Percentiles rank a stretch among this genome's conserved stretches.
Evolutionary conservation across 2,329 filamentous ascomycete genomes (phyloP).

Genomic region (Parascedosporium putredinis): DNA sequence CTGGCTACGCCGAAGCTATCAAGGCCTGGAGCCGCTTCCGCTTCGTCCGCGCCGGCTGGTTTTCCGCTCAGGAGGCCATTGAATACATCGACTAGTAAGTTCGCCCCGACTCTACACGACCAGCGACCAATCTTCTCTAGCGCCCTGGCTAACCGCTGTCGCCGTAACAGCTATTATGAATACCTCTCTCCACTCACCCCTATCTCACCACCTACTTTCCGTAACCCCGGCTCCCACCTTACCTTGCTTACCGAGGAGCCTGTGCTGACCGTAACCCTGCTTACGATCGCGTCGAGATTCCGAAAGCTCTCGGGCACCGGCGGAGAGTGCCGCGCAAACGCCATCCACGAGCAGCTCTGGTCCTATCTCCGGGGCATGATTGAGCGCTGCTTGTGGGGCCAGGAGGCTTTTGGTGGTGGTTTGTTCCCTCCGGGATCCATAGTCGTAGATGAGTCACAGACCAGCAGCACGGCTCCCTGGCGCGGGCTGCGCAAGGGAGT

Average conservation of each 20-base stretch:
- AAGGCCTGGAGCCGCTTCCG: slow-evolving; percentile 85
- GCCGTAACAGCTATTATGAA: slow-evolving; percentile 62
- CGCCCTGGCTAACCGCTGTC: slow-evolving; percentile 4
- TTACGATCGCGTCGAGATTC: slow-evolving; percentile 86
- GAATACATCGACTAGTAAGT: slow-evolving; percentile 84
- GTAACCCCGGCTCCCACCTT: slow-evolving; percentile 66
- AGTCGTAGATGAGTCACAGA: slow-evolving; percentile 44
- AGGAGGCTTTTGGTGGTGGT: slow-evolving; percentile 87
- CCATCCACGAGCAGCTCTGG: slow-evolving; percentile 94
- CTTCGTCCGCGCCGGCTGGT: slow-evolving; percentile 95
- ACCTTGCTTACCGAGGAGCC: slow-evolving; percentile 83
- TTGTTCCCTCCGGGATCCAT: slow-evolving; percentile 63
- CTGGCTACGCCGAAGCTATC: slow-evolving; percentile 58
- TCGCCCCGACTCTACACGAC: neutral
- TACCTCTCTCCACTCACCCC: slow-evolving; percentile 87
- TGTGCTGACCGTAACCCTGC: slow-evolving; percentile 79
- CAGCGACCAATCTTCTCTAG: neutral
- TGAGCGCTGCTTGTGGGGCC: slow-evolving; percentile 87
- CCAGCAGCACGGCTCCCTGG: slow-evolving; percentile 60
- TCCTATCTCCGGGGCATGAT: slow-evolving; percentile 91
- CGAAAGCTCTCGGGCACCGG: slow-evolving; percentile 70
- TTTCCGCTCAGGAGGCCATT: slow-evolving; percentile 86
- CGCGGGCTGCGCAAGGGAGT: slow-evolving; percentile 65
- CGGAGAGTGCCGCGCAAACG: slow-evolving; percentile 71
- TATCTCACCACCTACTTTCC: slow-evolving; percentile 85